Evolutionary conservation across 768 basidiomycete genomes (phyloP).

Genomic region (Leccinum subgranulosum): DNA sequence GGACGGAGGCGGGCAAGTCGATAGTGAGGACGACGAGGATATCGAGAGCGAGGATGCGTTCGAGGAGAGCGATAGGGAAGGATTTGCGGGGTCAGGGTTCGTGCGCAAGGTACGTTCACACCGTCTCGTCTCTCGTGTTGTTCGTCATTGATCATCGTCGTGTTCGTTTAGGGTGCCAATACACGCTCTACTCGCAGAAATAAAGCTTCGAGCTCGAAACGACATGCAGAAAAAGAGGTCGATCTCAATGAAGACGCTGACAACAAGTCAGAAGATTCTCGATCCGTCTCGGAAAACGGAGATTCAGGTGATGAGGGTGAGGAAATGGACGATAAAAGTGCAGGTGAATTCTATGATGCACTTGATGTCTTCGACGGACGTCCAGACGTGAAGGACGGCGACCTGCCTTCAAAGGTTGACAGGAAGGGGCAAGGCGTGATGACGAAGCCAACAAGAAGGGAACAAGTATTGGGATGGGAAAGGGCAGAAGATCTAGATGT

Average conservation of each 20-base stretch:
- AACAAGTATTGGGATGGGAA: constrained; percentile 32
- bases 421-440: constrained; percentile 19
- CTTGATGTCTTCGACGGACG: constrained; percentile 67
- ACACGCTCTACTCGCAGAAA: constrained; percentile 9
- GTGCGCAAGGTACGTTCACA: constrained; percentile 15
- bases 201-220: constrained; percentile 26
- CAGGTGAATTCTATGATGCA: constrained; percentile 59
- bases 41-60: constrained; percentile 83
- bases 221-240: constrained; percentile 46
- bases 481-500: constrained; percentile 20
- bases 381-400: constrained; percentile 34
- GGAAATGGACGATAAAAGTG: constrained; percentile 46
- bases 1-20: constrained; percentile 41
- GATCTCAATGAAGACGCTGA: constrained; percentile 62
- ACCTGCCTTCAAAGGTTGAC: constrained; percentile 8
- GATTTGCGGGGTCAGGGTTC: constrained; percentile 61
- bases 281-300: constrained; percentile 20
- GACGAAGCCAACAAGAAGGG: constrained; percentile 54
- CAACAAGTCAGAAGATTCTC: constrained; percentile 24
- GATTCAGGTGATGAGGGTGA: constrained; percentile 37
- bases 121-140: neutral
- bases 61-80: constrained; percentile 79
- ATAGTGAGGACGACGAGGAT: constrained; percentile 77
- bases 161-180: constrained; percentile 19
- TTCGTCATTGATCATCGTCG: neutral